phyloP scores from a whole-genome alignment of 2,329 filamentous ascomycete species.

The Thelonectria discophora region DNA sequence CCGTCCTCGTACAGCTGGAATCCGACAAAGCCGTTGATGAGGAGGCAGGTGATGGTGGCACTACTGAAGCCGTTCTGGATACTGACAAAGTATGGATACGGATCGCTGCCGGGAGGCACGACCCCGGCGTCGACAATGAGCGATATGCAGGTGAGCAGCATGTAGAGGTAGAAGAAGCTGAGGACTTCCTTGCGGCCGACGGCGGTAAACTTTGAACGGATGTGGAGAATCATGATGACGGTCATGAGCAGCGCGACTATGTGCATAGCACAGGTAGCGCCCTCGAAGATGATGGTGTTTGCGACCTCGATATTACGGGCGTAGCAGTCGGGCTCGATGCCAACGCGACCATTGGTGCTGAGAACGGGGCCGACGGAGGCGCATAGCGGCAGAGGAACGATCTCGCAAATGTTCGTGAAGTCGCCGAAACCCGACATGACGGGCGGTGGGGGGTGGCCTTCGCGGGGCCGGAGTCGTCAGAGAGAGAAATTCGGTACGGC shows the following conservation, averaged over 20 bases:
- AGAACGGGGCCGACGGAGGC: constrained; percentile 81
- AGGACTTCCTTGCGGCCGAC: constrained; percentile 81
- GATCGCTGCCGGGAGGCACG: constrained; percentile 79
- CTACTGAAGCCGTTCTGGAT: constrained; percentile 86
- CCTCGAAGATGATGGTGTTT: constrained; percentile 98
- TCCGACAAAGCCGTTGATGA: constrained; percentile 98
- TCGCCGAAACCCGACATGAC: constrained; percentile 87
- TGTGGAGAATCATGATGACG: constrained; percentile 95
- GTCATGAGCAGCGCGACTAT: constrained; percentile 92
- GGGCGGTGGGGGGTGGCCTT: constrained; percentile 24
- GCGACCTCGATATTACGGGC: constrained; percentile 94
- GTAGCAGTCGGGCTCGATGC: constrained; percentile 91
- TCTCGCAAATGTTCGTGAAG: constrained; percentile 86
- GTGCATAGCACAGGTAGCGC: constrained; percentile 89
- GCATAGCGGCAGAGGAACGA: constrained; percentile 87
- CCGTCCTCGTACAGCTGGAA: constrained; percentile 99
- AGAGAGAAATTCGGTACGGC: neutral
- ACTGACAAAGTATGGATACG: constrained; percentile 92
- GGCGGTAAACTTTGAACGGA: constrained; percentile 96
- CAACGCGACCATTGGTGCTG: constrained; percentile 71
- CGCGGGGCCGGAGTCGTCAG: neutral
- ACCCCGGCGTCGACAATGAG: constrained; percentile 93
- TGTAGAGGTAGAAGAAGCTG: constrained; percentile 97
- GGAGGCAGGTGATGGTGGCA: constrained; percentile 84
- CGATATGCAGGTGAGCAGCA: constrained; percentile 87